Base-by-base conservation (phyloP, 2,329 filamentous ascomycete species). In the Aspergillus neoniger region DNA sequence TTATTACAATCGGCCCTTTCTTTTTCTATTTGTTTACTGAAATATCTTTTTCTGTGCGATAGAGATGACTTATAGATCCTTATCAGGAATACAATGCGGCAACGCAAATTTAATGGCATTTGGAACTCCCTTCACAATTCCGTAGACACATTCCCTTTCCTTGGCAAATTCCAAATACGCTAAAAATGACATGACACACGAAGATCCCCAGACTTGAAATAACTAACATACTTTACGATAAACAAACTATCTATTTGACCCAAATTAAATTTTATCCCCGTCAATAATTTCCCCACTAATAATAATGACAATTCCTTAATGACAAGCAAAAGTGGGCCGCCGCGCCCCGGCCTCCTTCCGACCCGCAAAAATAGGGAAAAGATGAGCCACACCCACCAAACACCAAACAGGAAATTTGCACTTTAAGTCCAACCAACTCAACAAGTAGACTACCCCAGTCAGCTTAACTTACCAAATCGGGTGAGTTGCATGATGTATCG, bases 41-140 rank as follows among this genome's bases (percentile, higher is more conserved):
- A 23, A 23, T 23, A 23, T 23, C 21, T 23, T 23, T 23, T 28
- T 28, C 25, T 28, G 50, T 17, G 53, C 38, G 36, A 55, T 55
- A 55, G 52, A 55, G 41, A 44, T 44, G 41, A 44, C 19, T 47
- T 55, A 54, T 54, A 53, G 50, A 36, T 39, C 30, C 54, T 57
- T 57, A 47, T 38, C 25, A 51, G 32, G 17, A 39, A 55, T 38
- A 25, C 38, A 50, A 58, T 43, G 49, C 51, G 32, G 43, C 58
- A 25, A 59, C 52, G 52, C 52, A 51, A 51, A 48, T 44, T 32
- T 21, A 44, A 21, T 44, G 39, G 39, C 39, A 19, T 44, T 28
- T 28, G 25, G 7, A 15, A 19, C 19, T 23, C 15, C 7, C 19
- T 12, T 9, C 21, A 23, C 4, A 44, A 14, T 21, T 21, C 19